A percentile compares a stretch with the other conserved stretches of the same genome.
Conservation (phyloP, 2,329 filamentous ascomycete species). For the Penicillium sp. region DNA sequence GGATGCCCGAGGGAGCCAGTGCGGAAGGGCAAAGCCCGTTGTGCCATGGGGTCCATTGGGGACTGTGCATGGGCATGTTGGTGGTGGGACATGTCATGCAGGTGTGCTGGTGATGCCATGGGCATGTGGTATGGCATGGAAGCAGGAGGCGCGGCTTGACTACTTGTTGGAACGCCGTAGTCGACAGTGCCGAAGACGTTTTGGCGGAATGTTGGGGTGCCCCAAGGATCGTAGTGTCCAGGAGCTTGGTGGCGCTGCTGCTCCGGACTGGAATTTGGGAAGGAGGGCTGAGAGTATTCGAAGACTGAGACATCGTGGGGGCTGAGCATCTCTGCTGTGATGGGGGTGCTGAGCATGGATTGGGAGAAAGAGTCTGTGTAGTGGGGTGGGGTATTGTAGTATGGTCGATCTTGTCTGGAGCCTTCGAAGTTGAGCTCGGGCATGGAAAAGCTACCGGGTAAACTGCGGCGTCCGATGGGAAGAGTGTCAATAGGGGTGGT, state of each 20-base stretch:
- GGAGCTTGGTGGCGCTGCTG: constrained; percentile 20
- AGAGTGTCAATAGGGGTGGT: constrained; percentile 29
- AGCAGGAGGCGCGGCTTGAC: constrained; percentile 26
- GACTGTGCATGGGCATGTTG: constrained; percentile 18
- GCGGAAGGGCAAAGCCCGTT: constrained; percentile 29
- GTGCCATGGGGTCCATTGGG: constrained; percentile 18
- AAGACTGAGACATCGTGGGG: constrained; percentile 32
- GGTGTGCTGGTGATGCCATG: constrained; percentile 23
- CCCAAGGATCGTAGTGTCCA: constrained; percentile 32
- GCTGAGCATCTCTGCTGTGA: constrained; percentile 28
- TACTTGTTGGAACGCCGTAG: constrained; percentile 21
- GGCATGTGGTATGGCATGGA: constrained; percentile 32
- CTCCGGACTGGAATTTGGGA: constrained; percentile 23
- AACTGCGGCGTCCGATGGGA: constrained; percentile 16
- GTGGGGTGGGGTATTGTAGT: constrained; percentile 28
- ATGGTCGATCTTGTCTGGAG: constrained; percentile 28
- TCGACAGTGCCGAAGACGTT: constrained; percentile 35
- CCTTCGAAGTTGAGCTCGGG: constrained; percentile 30
- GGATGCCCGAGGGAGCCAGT: constrained; percentile 34
- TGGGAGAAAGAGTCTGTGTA: constrained; percentile 32
- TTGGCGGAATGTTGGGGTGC: constrained; percentile 31
- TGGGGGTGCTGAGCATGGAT: constrained; percentile 28
- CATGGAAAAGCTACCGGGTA: constrained; percentile 32
- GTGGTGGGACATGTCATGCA: constrained; percentile 28
- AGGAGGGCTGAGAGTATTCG: constrained; percentile 32